Conservation (phyloP, 1,139 yeast genomes). For the Candida sp. region DNA sequence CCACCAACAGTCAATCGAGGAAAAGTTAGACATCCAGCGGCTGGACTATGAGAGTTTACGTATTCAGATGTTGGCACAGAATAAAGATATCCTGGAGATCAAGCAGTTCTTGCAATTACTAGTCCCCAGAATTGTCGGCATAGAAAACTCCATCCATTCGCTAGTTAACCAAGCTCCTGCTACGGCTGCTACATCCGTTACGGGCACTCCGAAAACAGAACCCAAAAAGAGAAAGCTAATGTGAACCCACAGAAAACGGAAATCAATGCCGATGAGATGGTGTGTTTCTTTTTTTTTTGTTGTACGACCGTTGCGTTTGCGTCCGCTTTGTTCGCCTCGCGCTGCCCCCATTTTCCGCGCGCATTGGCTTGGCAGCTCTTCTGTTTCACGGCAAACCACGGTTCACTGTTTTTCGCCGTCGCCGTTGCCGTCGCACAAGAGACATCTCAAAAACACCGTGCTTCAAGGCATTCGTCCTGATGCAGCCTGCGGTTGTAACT, state of each 20-base stretch:
- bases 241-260: not conserved
- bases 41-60: not conserved
- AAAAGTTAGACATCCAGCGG: not conserved
- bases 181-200: not conserved
- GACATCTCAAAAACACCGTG: not conserved
- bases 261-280: not conserved
- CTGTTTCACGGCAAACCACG: not conserved
- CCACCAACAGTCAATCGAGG: constrained; percentile 1
- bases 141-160: constrained; percentile 16
- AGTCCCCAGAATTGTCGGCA: constrained; percentile 22
- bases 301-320: not conserved
- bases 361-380: not conserved
- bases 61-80: constrained; percentile 2
- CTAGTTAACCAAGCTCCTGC: not conserved
- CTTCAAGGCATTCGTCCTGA: not conserved
- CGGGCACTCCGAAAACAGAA: not conserved
- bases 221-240: not conserved
- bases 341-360: not conserved
- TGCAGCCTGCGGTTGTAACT: too few relatives aligned
- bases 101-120: constrained; percentile 24
- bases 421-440: not conserved
- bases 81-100: constrained; percentile 15
- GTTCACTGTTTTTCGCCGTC: not conserved
- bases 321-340: not conserved
- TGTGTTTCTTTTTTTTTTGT: not conserved